These are phyloP conservation scores for Sordariomycetes sp. DNA, from an alignment of 2,329 filamentous ascomycete species.

Conservation along the genomic window DNA sequence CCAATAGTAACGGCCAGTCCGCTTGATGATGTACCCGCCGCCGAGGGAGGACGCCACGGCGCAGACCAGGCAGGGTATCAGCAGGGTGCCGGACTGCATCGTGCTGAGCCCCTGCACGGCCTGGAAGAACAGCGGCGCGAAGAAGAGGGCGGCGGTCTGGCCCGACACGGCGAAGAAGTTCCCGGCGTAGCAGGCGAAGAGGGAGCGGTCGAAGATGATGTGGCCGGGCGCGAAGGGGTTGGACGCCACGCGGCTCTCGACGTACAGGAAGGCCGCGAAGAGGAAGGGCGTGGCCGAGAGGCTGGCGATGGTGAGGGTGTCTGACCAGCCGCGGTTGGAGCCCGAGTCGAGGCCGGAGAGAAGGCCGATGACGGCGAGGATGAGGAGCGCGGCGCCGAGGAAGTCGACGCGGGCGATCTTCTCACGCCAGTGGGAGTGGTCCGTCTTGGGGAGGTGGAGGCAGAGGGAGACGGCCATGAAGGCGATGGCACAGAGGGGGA, in stretches of 20 bases:
- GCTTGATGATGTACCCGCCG: slow-evolving; percentile 56
- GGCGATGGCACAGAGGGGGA: slow-evolving; percentile 56
- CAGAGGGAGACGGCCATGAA: slow-evolving; percentile 52
- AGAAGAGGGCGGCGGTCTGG: slow-evolving; percentile 50
- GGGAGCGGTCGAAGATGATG: slow-evolving; percentile 56
- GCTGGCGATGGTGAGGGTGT: slow-evolving; percentile 44
- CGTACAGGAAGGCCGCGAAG: slow-evolving; percentile 55
- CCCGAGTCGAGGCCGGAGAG: slow-evolving; percentile 63
- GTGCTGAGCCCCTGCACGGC: slow-evolving; percentile 56
- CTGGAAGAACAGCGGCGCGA: slow-evolving; percentile 70
- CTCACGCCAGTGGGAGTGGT: slow-evolving; percentile 49
- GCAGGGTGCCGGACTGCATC: slow-evolving; percentile 49
- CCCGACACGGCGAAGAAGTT: slow-evolving; percentile 63
- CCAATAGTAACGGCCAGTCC: slow-evolving; percentile 61
- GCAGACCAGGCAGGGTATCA: slow-evolving; percentile 55
- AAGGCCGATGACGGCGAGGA: slow-evolving; percentile 54
- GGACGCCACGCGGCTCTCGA: slow-evolving; percentile 57
- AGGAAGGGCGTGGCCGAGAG: slow-evolving; percentile 45
- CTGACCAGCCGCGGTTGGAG: slow-evolving; percentile 59
- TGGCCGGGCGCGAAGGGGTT: slow-evolving; percentile 68
- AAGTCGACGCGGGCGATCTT: slow-evolving; percentile 65
- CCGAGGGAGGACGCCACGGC: slow-evolving; percentile 55
- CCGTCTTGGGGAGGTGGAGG: slow-evolving; percentile 48
- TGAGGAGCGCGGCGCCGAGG: slow-evolving; percentile 55
- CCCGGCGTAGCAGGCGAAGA: slow-evolving; percentile 58